Percentiles rank a stretch among this genome's conserved stretches.
Evolutionary conservation across 1,284 basidiomycete genomes (phyloP).

Genomic region (Cutaneotrichosporon curvatum): DNA sequence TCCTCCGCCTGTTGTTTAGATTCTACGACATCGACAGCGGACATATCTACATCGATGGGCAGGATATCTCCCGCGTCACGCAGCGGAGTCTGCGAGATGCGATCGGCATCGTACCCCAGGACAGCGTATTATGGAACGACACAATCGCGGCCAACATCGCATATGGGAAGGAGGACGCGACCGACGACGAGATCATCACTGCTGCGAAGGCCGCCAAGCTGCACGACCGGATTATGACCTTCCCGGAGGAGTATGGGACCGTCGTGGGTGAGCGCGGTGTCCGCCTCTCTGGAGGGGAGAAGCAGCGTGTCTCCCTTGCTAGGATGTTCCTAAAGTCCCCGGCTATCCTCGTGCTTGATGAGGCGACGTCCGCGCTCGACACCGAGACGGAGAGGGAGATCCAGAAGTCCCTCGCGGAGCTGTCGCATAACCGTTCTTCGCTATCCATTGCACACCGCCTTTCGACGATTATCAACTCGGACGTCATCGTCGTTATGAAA

Average conservation of each 20-base stretch:
- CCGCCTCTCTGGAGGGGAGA: conserved; percentile 98
- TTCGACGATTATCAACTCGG: conserved; percentile 47
- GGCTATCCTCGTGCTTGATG: conserved; percentile 87
- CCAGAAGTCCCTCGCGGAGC: conserved; percentile 53
- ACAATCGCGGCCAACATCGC: conserved; percentile 90
- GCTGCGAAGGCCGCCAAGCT: conserved; percentile 81
- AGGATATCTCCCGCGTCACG: conserved; percentile 70
- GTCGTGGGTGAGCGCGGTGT: conserved; percentile 93
- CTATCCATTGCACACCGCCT: conserved; percentile 82
- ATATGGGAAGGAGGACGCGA: conserved; percentile 80
- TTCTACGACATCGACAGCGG: conserved; percentile 85
- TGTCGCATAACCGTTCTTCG: conserved; percentile 65
- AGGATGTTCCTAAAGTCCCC: conserved; percentile 89
- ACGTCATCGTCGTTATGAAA: conserved; percentile 81
- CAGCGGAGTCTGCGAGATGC: conserved; percentile 65
- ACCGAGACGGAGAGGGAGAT: conserved; percentile 69
- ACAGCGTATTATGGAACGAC: conserved; percentile 93
- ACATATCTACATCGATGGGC: conserved; percentile 65
- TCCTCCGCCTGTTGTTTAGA: conserved; percentile 85
- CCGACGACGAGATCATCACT: conserved; percentile 78
- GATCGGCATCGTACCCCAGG: conserved; percentile 95
- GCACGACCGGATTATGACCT: conserved; percentile 66
- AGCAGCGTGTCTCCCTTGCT: conserved; percentile 79
- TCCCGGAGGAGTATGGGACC: conserved; percentile 76
- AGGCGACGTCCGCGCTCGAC: conserved; percentile 94